Conservation (phyloP, 2,329 filamentous ascomycete species). For the Curvularia verruculosa region DNA sequence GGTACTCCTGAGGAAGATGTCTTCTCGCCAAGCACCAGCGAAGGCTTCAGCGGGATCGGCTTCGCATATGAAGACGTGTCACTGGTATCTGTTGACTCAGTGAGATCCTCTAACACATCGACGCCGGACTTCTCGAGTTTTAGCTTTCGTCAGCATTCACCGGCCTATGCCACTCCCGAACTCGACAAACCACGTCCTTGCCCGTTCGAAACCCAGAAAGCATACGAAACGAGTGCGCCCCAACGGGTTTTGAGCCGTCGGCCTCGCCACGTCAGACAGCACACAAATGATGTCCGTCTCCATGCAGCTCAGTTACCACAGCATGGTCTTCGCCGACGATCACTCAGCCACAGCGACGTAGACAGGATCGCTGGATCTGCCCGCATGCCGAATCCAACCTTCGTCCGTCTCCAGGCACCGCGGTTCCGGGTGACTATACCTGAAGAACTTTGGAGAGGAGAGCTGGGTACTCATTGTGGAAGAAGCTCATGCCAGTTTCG, state of each 20-base stretch:
- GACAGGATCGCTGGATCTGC: constrained; percentile 16
- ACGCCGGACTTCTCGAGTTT: constrained; percentile 22
- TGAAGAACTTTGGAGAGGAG: constrained; percentile 12
- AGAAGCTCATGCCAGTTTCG: constrained; percentile 9
- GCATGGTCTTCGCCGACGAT: constrained; percentile 33
- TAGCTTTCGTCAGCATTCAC: constrained; percentile 12
- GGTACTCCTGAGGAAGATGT: background rate
- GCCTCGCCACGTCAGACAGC: constrained; percentile 12
- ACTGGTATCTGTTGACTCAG: constrained; percentile 3
- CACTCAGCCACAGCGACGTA: constrained; percentile 35
- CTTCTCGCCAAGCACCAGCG: constrained; percentile 13
- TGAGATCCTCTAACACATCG: constrained; percentile 13
- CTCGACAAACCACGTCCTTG: constrained; percentile 25
- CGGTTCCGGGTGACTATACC: constrained; percentile 11
- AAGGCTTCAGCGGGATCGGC: constrained; percentile 15
- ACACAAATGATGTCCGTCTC: constrained; percentile 12
- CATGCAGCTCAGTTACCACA: constrained; percentile 9
- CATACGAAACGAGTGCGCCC: constrained; percentile 3
- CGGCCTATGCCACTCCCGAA: constrained; percentile 19
- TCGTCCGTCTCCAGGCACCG: constrained; percentile 31
- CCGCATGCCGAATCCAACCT: constrained; percentile 26
- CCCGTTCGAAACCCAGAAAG: constrained; percentile 22
- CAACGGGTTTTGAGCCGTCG: constrained; percentile 5
- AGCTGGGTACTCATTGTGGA: constrained; percentile 3
- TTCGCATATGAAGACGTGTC: constrained; percentile 7